These are phyloP conservation scores for Xylaria cubensis DNA, from an alignment of 495 filamentous ascomycete genomes.

Conservation along the genomic window DNA sequence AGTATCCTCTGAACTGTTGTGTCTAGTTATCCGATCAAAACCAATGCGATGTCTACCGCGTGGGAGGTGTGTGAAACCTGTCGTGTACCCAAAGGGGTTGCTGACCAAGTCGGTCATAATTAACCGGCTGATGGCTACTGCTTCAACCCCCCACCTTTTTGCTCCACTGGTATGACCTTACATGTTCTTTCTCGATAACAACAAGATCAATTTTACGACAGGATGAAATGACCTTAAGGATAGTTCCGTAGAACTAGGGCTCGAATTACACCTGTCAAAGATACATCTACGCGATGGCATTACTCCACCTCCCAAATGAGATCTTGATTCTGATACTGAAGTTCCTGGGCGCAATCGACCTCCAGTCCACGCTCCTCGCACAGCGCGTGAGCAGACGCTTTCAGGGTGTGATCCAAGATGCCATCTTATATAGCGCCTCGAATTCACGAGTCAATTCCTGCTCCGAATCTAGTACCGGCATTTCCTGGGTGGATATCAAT, in stretches of 20 bases:
- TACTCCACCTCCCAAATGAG: slow-evolving; percentile 12
- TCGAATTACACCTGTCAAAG: neutral
- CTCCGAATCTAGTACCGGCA: neutral
- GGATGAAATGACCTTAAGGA: neutral
- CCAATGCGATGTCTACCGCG: neutral
- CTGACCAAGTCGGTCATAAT: neutral
- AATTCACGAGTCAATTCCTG: too few species aligned
- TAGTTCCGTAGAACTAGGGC: neutral
- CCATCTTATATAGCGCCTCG: neutral
- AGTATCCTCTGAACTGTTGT: neutral
- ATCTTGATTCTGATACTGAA: slow-evolving; percentile 13
- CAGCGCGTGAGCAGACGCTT: slow-evolving; percentile 13
- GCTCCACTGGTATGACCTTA: slow-evolving; percentile 5
- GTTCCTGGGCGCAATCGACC: slow-evolving; percentile 12
- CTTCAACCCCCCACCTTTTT: slow-evolving; percentile 5
- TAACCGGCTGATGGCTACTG: neutral
- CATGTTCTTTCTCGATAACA: neutral
- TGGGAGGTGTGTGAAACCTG: neutral
- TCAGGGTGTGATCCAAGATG: slow-evolving; percentile 7
- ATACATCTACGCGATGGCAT: neutral
- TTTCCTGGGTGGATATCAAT: slow-evolving; percentile 22
- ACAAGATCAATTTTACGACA: neutral
- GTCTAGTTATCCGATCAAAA: neutral
- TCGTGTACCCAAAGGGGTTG: neutral
- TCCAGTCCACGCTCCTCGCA: slow-evolving; percentile 14